phyloP scores from a whole-genome alignment of 2,329 filamentous ascomycete species.

The Cladosporium sp. region DNA sequence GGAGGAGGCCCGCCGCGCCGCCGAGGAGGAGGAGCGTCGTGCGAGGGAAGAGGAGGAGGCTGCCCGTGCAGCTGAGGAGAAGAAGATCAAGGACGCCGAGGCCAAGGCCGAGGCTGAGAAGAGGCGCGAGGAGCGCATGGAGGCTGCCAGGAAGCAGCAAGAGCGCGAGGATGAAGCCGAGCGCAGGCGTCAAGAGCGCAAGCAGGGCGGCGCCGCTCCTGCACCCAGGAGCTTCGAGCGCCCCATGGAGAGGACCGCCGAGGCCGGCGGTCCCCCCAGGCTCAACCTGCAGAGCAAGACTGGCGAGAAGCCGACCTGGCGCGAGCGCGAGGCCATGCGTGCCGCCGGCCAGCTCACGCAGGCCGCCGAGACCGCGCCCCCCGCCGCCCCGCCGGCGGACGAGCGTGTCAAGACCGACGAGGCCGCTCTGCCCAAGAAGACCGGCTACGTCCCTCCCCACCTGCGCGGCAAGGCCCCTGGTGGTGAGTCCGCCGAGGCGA shows the following conservation, averaged over 20 bases:
- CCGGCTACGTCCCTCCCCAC: conserved; percentile 43
- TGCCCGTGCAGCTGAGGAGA: conserved; percentile 71
- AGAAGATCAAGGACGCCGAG: conserved; percentile 50
- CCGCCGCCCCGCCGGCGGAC: conserved; percentile 30
- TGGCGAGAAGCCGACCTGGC: conserved; percentile 57
- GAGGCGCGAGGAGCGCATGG: conserved; percentile 56
- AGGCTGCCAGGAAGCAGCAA: conserved; percentile 30
- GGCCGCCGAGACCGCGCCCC: conserved; percentile 29
- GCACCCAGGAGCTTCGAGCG: conserved; percentile 40
- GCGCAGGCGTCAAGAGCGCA: conserved; percentile 62
- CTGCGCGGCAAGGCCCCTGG: conserved; percentile 32
- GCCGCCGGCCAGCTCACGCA: conserved; percentile 17
- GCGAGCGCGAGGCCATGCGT: conserved; percentile 57
- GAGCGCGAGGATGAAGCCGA: conserved; percentile 79
- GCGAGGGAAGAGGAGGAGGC: conserved; percentile 81
- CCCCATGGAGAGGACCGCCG: conserved; percentile 23
- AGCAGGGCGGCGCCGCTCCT: conserved; percentile 33
- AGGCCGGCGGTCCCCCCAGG: conserved; percentile 49
- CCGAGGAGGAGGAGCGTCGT: conserved; percentile 80
- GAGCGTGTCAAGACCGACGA: conserved; percentile 34
- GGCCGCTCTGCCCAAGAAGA: conserved; percentile 31
- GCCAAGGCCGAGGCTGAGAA: conserved; percentile 55
- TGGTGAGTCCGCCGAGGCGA: conserved; percentile 22
- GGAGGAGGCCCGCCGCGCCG: conserved; percentile 69
- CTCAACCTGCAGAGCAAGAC: conserved; percentile 51